Conservation (phyloP, 2,329 filamentous ascomycete genomes). For the Pseudocercospora fijiensis region DNA sequence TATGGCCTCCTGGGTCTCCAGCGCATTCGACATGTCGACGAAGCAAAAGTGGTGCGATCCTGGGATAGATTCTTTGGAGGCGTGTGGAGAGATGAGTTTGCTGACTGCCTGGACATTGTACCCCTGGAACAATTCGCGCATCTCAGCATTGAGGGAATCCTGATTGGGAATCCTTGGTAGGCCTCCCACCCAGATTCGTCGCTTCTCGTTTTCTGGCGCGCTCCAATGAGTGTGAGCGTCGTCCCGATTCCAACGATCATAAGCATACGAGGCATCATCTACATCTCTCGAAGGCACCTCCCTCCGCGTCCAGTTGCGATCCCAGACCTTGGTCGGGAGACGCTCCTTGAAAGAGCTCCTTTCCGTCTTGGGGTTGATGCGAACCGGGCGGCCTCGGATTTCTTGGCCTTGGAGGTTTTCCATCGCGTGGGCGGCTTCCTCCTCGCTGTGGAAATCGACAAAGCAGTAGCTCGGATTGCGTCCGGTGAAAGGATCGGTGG, state of each 20-base stretch:
- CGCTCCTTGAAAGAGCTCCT: background rate
- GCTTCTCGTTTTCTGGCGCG: constrained; percentile 38
- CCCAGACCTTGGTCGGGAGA: background rate
- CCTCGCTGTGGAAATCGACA: constrained; percentile 61
- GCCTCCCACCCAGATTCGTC: constrained; percentile 45
- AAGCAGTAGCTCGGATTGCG: constrained; percentile 75
- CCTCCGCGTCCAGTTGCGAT: constrained; percentile 1
- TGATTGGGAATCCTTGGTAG: constrained; percentile 48
- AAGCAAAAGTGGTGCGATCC: constrained; percentile 35
- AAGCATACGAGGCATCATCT: constrained; percentile 21
- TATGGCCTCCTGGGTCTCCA: constrained; percentile 31
- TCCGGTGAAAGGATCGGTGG: constrained; percentile 65
- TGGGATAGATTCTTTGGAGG: constrained; percentile 9
- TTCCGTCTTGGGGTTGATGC: constrained; percentile 51
- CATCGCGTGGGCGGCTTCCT: constrained; percentile 60
- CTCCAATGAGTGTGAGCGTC: constrained; percentile 41
- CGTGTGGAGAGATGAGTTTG: constrained; percentile 42
- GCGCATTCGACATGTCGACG: constrained; percentile 31
- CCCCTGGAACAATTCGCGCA: constrained; percentile 46
- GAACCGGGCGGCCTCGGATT: constrained; percentile 60
- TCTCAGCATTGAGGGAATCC: constrained; percentile 43
- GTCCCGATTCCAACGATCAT: constrained; percentile 47
- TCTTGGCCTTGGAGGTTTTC: constrained; percentile 54
- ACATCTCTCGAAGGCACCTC: constrained; percentile 4
- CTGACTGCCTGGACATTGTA: constrained; percentile 50